phyloP scores from a whole-genome alignment of 73 alveolate species.

The Paramecium sexaurelia region DNA sequence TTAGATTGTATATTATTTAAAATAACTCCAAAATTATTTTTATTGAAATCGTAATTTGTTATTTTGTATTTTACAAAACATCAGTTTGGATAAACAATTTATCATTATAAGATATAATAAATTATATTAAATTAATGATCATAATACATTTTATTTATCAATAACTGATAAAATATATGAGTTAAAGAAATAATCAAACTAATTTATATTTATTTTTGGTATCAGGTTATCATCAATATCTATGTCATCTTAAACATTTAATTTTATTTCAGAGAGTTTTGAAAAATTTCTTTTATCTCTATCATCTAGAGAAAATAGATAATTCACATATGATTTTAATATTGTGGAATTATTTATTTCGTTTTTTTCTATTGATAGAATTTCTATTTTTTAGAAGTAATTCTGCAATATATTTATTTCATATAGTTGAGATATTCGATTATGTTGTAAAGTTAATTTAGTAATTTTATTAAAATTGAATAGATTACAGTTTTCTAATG shows the following conservation, averaged over 20 bases:
- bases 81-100: not conserved
- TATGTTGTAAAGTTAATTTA: slow-evolving; percentile 9
- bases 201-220: not conserved
- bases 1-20: not conserved
- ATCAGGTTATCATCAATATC: not conserved
- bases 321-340: not conserved
- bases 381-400: not conserved
- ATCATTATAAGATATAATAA: not conserved
- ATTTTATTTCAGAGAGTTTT: not conserved
- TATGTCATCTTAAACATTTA: not conserved
- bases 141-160: not conserved
- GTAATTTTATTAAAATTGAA: slow-evolving; percentile 13
- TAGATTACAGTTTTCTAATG: not conserved
- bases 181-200: slow-evolving; percentile 26
- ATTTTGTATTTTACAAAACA: too few relatives aligned
- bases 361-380: not conserved
- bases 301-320: not conserved
- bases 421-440: not conserved
- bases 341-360: not conserved
- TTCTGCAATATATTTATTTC: not conserved
- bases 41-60: too few relatives aligned
- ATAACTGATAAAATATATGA: not conserved
- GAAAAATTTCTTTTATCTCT: not conserved
- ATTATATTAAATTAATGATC: not conserved
- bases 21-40: not conserved